phyloP scores from a whole-genome alignment of 1,284 basidiomycete genomes.

The Cutaneotrichosporon mucoides region DNA sequence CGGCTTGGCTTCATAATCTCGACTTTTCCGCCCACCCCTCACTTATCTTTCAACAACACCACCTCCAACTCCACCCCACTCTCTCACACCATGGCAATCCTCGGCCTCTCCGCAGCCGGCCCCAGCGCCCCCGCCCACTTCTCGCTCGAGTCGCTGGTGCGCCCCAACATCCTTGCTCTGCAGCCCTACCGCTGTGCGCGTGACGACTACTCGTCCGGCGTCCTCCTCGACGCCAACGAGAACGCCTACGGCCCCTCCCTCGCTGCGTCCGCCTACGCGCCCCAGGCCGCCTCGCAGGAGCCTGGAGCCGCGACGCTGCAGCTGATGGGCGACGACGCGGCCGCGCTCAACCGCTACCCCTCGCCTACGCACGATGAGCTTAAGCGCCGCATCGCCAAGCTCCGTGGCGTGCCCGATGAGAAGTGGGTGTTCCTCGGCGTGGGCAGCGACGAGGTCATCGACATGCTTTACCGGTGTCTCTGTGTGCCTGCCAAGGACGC shows the following conservation, averaged over 20 bases:
- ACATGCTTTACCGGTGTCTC: constrained; percentile 85
- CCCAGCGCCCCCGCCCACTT: constrained; percentile 69
- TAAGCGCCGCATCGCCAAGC: constrained; percentile 67
- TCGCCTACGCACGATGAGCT: constrained; percentile 59
- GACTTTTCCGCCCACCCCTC: neutral
- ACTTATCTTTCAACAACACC: neutral
- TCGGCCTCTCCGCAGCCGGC: constrained; percentile 46
- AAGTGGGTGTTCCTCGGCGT: constrained; percentile 91
- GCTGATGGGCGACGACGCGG: constrained; percentile 39
- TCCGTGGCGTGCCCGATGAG: constrained; percentile 63
- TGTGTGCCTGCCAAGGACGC: constrained; percentile 77
- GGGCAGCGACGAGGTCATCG: constrained; percentile 95
- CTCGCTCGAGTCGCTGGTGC: constrained; percentile 73
- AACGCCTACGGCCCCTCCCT: constrained; percentile 88
- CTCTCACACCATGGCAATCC: constrained; percentile 44
- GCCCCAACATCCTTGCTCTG: constrained; percentile 88
- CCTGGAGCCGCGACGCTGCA: constrained; percentile 33
- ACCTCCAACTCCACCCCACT: neutral
- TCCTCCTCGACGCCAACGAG: constrained; percentile 98
- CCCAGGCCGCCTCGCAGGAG: neutral
- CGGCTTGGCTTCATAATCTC: neutral
- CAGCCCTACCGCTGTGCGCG: constrained; percentile 93
- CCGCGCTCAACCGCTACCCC: constrained; percentile 49
- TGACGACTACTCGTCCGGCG: constrained; percentile 89
- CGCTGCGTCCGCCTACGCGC: constrained; percentile 31